These are phyloP conservation scores for Sporisorium scitamineum DNA, from an alignment of 1,284 basidiomycete species.

Conservation along the genomic window DNA sequence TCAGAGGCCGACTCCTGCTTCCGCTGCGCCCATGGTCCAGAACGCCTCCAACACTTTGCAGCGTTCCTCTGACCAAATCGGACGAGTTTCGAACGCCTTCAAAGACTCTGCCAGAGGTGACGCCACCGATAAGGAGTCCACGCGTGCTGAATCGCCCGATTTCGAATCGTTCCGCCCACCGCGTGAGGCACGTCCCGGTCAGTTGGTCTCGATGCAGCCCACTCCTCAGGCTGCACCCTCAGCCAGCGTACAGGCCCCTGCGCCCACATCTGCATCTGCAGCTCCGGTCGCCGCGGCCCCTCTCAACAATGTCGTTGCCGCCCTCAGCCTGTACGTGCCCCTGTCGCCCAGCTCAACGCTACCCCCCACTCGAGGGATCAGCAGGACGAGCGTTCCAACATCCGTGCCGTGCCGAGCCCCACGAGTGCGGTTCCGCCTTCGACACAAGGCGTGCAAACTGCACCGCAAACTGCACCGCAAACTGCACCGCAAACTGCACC, in stretches of 20 bases:
- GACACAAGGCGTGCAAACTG: constrained; percentile 10
- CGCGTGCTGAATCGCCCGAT: constrained; percentile 17
- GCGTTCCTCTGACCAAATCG: constrained; percentile 13
- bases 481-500: constrained; percentile 4
- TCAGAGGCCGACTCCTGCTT: constrained; percentile 11
- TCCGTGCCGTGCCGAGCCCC: constrained; percentile 9
- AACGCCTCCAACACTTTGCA: constrained; percentile 6
- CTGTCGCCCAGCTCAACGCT: constrained; percentile 12
- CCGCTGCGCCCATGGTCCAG: constrained; percentile 2
- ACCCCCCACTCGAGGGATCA: neutral
- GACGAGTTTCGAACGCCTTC: constrained; percentile 26
- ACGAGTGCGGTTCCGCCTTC: neutral
- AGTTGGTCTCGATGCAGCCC: constrained; percentile 6
- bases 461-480: constrained; percentile 6
- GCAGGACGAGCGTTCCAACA: constrained; percentile 16
- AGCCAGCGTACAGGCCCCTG: constrained; percentile 6
- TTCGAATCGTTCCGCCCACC: constrained; percentile 25
- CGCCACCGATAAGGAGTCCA: constrained; percentile 7
- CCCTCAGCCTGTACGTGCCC: constrained; percentile 18
- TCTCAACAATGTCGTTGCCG: constrained; percentile 15
- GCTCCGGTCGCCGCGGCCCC: constrained; percentile 14
- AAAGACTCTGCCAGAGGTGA: constrained; percentile 27
- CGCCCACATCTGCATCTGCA: constrained; percentile 20
- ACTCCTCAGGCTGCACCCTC: neutral
- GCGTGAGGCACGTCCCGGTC: constrained; percentile 20